A percentile compares a stretch with the other conserved stretches of the same genome.
Evolutionary conservation across 2,329 filamentous ascomycete genomes (phyloP).

Genomic region (Zarea fungicola): DNA sequence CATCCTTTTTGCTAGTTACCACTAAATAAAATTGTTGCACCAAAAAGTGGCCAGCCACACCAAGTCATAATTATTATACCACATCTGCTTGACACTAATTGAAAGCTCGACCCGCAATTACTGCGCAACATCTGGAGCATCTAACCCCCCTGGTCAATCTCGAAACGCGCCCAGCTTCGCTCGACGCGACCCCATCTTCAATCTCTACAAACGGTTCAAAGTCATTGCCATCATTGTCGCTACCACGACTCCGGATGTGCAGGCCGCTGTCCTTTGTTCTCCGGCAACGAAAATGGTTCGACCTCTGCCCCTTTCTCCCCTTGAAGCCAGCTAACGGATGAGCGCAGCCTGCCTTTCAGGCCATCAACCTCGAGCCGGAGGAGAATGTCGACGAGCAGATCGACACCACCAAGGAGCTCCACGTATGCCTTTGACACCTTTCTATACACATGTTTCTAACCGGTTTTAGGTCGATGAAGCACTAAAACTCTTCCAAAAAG

Average conservation of each 20-base stretch:
- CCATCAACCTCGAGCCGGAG: constrained; percentile 91
- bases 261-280: neutral
- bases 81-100: too few relatives aligned
- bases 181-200: too few relatives aligned
- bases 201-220: neutral
- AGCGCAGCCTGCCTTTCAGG: constrained; percentile 63
- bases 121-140: too few relatives aligned
- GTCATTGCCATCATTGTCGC: neutral
- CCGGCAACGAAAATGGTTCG: constrained; percentile 14
- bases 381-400: constrained; percentile 85
- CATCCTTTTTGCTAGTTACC: too few relatives aligned
- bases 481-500: constrained; percentile 86
- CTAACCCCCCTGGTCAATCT: neutral
- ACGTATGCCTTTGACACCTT: constrained; percentile 39
- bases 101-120: too few relatives aligned
- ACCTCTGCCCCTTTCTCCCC: neutral
- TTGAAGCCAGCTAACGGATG: constrained; percentile 11
- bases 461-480: constrained; percentile 75
- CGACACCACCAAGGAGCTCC: constrained; percentile 92
- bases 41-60: too few relatives aligned
- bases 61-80: too few relatives aligned
- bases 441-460: neutral
- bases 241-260: constrained; percentile 3
- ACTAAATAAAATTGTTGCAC: too few relatives aligned
- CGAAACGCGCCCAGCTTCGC: neutral